Evolutionary conservation across 2,329 filamentous ascomycete genomes (phyloP).

Genomic region (Gnomoniopsis smithogilvyi): DNA sequence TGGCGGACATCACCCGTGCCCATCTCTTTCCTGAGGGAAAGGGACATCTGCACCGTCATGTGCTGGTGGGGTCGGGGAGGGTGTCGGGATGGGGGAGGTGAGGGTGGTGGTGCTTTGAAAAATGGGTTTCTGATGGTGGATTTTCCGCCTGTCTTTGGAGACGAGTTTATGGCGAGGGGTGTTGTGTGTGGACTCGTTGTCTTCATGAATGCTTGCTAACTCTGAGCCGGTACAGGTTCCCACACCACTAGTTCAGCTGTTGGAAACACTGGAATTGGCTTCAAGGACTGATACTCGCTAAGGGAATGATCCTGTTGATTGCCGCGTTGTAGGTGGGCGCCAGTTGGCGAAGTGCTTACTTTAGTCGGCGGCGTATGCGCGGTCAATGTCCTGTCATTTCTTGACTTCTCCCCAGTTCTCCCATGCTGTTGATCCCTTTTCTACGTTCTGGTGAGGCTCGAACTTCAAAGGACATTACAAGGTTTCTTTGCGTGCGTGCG

Average conservation of each 20-base stretch:
- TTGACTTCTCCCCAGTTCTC: too few relatives aligned
- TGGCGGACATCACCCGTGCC: slow-evolving; percentile 12
- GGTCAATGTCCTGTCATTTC: too few relatives aligned
- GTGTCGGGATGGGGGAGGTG: slow-evolving; percentile 24
- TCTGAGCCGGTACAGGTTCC: background rate
- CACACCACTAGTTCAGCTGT: too few relatives aligned
- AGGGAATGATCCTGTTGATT: too few relatives aligned
- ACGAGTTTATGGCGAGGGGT: background rate
- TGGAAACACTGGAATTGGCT: background rate
- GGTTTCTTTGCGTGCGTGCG: too few relatives aligned
- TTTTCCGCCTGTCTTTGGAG: background rate
- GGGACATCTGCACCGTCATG: slow-evolving; percentile 33
- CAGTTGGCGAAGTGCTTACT: too few relatives aligned
- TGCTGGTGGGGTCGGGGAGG: slow-evolving; percentile 27
- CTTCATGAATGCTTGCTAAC: background rate
- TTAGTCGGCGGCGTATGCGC: too few relatives aligned
- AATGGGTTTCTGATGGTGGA: slow-evolving; percentile 33
- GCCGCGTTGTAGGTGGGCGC: too few relatives aligned
- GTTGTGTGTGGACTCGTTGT: background rate
- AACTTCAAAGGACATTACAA: too few relatives aligned
- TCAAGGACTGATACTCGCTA: too few relatives aligned
- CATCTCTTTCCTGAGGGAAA: slow-evolving; percentile 11
- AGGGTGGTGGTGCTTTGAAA: slow-evolving; percentile 37
- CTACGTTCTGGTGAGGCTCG: too few relatives aligned
- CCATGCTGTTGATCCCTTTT: too few relatives aligned